A percentile compares a stretch with the other conserved stretches of the same genome.
Evolutionary conservation across 2,329 filamentous ascomycete genomes (phyloP).

Genomic region (Phyllosticta capitalensis): DNA sequence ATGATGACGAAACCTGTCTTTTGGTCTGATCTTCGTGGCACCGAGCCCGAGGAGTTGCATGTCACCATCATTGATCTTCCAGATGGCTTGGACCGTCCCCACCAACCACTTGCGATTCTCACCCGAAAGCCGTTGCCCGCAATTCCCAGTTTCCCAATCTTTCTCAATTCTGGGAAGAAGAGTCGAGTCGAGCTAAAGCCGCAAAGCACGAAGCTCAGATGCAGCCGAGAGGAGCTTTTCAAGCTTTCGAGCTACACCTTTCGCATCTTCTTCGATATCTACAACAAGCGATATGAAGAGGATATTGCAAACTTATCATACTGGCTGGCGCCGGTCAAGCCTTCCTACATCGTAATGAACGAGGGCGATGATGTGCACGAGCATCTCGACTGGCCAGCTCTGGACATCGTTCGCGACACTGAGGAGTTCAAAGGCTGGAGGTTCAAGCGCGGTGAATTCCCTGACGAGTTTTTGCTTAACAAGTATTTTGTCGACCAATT

Average conservation of each 20-base stretch:
- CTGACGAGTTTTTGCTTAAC: conserved; percentile 33
- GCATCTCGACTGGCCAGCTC: conserved; percentile 53
- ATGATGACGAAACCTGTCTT: conserved; percentile 72
- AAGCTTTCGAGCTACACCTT: conserved; percentile 64
- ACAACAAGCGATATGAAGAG: conserved; percentile 74
- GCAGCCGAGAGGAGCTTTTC: conserved; percentile 39
- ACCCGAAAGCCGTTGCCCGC: conserved; percentile 56
- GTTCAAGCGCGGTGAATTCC: conserved; percentile 35
- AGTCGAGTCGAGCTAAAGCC: conserved; percentile 48
- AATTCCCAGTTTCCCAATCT: conserved; percentile 61
- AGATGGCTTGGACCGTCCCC: conserved; percentile 46
- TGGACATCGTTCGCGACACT: conserved; percentile 32
- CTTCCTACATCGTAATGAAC: conserved; percentile 4
- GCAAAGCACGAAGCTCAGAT: conserved; percentile 34
- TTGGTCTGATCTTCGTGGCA: conserved; percentile 49
- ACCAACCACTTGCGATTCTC: conserved; percentile 59
- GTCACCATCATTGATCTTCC: conserved; percentile 55
- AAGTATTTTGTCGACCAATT: conserved; percentile 48
- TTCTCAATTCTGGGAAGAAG: conserved; percentile 53
- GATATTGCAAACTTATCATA: conserved; percentile 62
- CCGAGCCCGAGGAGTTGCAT: conserved; percentile 46
- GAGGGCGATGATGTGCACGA: background rate
- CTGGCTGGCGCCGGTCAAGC: conserved; percentile 59
- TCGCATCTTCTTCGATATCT: conserved; percentile 69
- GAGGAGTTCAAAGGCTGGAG: conserved; percentile 29